These are phyloP conservation scores for Iodosphaeria phyllophila DNA, from an alignment of 2,329 filamentous ascomycete genomes.

Conservation along the genomic window DNA sequence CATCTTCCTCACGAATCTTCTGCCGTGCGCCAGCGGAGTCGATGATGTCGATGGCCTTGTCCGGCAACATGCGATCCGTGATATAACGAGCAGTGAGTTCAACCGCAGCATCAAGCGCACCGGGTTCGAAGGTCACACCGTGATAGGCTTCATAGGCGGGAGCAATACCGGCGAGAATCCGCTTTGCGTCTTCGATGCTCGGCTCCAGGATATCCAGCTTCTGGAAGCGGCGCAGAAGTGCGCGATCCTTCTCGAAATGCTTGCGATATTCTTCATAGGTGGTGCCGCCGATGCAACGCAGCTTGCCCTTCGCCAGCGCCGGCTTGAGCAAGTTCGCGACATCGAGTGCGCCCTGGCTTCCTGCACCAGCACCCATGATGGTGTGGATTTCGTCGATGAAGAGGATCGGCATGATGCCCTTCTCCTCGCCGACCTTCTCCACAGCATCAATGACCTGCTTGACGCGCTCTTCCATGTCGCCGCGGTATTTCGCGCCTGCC, in stretches of 20 bases:
- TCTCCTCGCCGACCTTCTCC: conserved; percentile 67
- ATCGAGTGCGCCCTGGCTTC: conserved; percentile 91
- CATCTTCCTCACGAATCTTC: too few species aligned
- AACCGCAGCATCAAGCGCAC: conserved; percentile 77
- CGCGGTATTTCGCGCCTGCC: conserved; percentile 85
- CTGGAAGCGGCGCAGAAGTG: conserved; percentile 80
- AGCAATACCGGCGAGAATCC: conserved; percentile 89
- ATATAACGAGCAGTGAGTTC: conserved; percentile 92
- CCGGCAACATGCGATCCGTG: conserved; percentile 84
- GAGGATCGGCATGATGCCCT: too few species aligned
- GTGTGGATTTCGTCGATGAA: conserved; percentile 94
- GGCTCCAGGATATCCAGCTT: conserved; percentile 85
- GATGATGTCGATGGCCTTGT: conserved; percentile 94
- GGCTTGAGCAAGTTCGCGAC: conserved; percentile 91
- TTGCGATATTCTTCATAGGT: conserved; percentile 80
- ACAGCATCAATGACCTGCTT: conserved; percentile 87
- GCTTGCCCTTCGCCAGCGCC: conserved; percentile 70
- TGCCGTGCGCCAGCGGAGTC: too few species aligned
- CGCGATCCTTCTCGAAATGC: conserved; percentile 95
- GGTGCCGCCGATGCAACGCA: conserved; percentile 91
- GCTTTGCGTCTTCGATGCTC: conserved; percentile 79
- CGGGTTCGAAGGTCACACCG: conserved; percentile 85
- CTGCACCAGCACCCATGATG: conserved; percentile 77
- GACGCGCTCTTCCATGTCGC: conserved; percentile 87
- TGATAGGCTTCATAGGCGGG: conserved; percentile 96